Conservation (phyloP, 257 asterid species). For the Gynochthodes officinalis region DNA sequence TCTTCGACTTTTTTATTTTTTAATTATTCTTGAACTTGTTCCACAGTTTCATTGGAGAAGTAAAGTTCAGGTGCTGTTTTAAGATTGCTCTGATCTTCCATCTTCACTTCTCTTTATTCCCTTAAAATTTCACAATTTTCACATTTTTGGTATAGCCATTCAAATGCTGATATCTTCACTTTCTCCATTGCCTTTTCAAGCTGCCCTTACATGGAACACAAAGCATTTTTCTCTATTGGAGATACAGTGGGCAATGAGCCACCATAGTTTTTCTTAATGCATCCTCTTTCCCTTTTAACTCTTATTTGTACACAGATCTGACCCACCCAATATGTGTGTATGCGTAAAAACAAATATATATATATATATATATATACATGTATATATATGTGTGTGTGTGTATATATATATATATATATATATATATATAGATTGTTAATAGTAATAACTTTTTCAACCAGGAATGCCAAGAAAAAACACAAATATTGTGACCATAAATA, state of each 20-base stretch:
- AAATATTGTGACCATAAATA: background rate
- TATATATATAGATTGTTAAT: too few relatives aligned
- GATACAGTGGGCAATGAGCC: background rate
- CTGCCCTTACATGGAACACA: slow-evolving; percentile 5
- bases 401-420: too few relatives aligned
- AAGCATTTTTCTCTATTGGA: background rate
- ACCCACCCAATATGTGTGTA: too few relatives aligned
- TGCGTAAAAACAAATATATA: too few relatives aligned
- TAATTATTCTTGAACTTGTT: slow-evolving; percentile 28
- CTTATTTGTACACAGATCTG: too few relatives aligned
- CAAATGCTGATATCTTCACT: slow-evolving; percentile 18
- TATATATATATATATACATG: too few relatives aligned
- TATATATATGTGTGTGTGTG: too few relatives aligned
- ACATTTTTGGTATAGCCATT: slow-evolving; percentile 15
- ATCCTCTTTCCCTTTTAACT: background rate
- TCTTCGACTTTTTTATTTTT: too few relatives aligned
- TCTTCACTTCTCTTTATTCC: slow-evolving; percentile 14
- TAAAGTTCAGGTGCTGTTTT: slow-evolving; percentile 19
- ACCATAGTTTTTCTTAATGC: background rate
- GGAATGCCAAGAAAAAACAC: background rate
- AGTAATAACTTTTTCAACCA: background rate
- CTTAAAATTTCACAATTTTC: slow-evolving; percentile 24
- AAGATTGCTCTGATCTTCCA: slow-evolving; percentile 28
- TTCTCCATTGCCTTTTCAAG: slow-evolving; percentile 24
- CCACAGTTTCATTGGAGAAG: slow-evolving; percentile 28